Base-by-base conservation (phyloP, 139 green algal genomes). In the Astrephomene gubernaculifera region DNA sequence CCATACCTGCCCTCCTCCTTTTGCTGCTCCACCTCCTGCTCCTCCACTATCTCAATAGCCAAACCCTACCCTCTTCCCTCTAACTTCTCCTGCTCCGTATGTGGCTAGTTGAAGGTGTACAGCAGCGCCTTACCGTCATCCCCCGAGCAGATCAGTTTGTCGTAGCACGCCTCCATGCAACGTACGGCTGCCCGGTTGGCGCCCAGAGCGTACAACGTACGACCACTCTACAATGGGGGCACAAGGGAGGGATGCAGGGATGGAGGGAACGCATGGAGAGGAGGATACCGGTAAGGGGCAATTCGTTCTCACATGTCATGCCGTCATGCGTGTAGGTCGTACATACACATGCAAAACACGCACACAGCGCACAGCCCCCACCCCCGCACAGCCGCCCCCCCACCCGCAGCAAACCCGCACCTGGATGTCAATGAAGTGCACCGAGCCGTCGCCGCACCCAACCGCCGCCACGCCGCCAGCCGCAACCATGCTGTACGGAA, bases 401-500 rank as follows among this genome's bases (percentile, higher is more conserved):
- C 65, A 45, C 39, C 38, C 39, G 24, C 10, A 6, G n/a, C n/a
- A n/a, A n/a, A n/a, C 71, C 35, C 89, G 82, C 22, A 53, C 60
- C 57, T 39, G 52, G 3, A 92, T 65, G 75, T 94, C 92, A 27
- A 94, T 64, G 17, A 95, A 91, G 71, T 83, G 60, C 35, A 95
- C 61, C 10, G 72, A 82, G 52, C 93, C 93, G 74, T 95, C 92
- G 21, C 93, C 93, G 81, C 91, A 95, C 1, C 93, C 92, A 61
- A 84, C 88, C 63, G 94, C 21, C 9, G 80, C 84, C 22, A 93
- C 43, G 6, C 87, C 87, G 33, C 88, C 93, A 49, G 87, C 89
- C 49, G 86, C 91, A 60, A 79, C 70, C 49, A 95, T 79, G 25
- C 71, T 90, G 87, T 97, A 97, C 19, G 93, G 90, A 82, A 96